Conservation (phyloP, 164 flowering plant species). For the Dillenia turbinata region DNA sequence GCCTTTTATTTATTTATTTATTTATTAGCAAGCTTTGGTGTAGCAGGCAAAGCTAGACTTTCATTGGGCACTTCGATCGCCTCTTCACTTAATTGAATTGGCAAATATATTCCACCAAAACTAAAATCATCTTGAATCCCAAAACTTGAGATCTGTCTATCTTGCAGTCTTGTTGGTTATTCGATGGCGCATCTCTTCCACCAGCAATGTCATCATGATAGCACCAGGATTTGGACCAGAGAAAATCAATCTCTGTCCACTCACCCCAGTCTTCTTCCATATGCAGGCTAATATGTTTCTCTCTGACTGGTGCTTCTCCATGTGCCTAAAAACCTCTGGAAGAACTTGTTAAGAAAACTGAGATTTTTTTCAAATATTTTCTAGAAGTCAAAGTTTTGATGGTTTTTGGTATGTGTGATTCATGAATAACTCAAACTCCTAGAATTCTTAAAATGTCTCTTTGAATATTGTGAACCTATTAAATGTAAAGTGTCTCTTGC, state of each 20-base stretch:
- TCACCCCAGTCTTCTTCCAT: background rate
- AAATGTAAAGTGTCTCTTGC: too few species aligned
- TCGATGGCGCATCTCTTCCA: conserved; percentile 8
- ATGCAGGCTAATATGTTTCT: too few species aligned
- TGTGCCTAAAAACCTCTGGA: background rate
- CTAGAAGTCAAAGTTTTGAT: too few species aligned
- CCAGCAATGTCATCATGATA: conserved; percentile 7
- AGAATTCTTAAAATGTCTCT: too few species aligned
- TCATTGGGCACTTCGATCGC: background rate
- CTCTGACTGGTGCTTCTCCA: too few species aligned
- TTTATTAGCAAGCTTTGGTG: background rate
- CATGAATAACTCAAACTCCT: too few species aligned
- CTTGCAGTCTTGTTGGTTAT: conserved; percentile 10
- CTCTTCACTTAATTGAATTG: conserved; percentile 19
- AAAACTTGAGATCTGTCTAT: conserved; percentile 9
- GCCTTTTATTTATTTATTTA: conserved; percentile 20
- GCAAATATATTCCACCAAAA: conserved; percentile 11
- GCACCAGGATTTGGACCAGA: conserved; percentile 17
- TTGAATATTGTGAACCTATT: too few species aligned
- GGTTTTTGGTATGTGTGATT: too few species aligned
- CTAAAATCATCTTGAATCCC: conserved; percentile 19
- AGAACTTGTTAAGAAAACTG: too few species aligned
- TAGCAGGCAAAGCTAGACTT: background rate
- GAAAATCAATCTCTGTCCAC: conserved; percentile 6
- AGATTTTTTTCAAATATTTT: too few species aligned